A percentile compares a stretch with the other conserved stretches of the same genome.
These are phyloP conservation scores for Fragilaria crotonensis DNA, from an alignment of 108 stramenopile genomes.

Conservation along the genomic window DNA sequence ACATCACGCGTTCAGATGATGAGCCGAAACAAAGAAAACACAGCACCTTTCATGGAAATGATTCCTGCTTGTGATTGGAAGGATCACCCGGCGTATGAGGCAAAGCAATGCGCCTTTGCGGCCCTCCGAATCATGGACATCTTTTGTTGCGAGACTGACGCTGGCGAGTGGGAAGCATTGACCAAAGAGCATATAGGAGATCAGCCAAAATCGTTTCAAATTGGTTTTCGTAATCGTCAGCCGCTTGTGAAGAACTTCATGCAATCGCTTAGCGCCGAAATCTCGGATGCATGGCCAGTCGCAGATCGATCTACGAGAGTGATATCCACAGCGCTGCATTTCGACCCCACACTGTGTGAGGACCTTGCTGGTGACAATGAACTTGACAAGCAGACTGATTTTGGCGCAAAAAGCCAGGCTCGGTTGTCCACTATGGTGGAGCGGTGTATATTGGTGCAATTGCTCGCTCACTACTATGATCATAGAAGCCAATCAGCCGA, in stretches of 20 bases:
- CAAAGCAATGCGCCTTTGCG: constrained; percentile 14
- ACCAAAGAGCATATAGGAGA: neutral
- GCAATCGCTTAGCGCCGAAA: constrained; percentile 41
- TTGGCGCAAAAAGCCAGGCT: constrained; percentile 31
- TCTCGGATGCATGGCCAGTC: constrained; percentile 44
- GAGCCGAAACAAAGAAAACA: neutral
- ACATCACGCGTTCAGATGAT: constrained; percentile 19
- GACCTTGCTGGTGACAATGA: constrained; percentile 6
- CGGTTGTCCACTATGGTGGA: constrained; percentile 53
- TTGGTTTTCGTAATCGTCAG: constrained; percentile 48
- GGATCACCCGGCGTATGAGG: constrained; percentile 40
- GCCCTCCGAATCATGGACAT: constrained; percentile 39
- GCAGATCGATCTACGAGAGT: constrained; percentile 35
- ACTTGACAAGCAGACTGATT: constrained; percentile 4
- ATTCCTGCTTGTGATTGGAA: neutral
- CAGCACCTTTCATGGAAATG: neutral
- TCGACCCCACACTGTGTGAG: constrained; percentile 15
- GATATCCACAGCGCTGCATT: constrained; percentile 22
- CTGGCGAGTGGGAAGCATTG: constrained; percentile 19
- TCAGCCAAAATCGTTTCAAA: constrained; percentile 18
- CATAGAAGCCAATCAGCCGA: constrained; percentile 21
- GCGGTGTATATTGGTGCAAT: constrained; percentile 39
- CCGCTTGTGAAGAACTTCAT: constrained; percentile 22
- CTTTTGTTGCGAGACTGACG: constrained; percentile 29
- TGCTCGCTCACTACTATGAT: constrained; percentile 35